These are phyloP conservation scores for Coelastrella sp. DNA, from an alignment of 139 green algal genomes.

Conservation along the genomic window DNA sequence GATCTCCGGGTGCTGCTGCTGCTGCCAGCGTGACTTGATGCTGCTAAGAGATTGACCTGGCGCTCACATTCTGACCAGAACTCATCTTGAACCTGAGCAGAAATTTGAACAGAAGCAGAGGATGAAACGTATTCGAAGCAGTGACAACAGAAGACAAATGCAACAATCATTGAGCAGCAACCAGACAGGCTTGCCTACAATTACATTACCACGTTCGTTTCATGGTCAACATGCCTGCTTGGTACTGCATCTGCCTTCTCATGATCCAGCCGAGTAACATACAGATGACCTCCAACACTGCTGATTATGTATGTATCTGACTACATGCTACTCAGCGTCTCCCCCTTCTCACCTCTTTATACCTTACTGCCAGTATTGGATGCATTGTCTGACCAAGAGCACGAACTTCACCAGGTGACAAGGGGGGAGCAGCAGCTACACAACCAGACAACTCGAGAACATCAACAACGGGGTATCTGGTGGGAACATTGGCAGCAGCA, in stretches of 20 bases:
- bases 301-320: neutral
- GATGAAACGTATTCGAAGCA: too few relatives aligned
- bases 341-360: neutral
- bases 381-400: conserved; percentile 20
- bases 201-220: too few relatives aligned
- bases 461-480: neutral
- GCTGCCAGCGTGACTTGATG: too few relatives aligned
- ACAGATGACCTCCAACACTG: too few relatives aligned
- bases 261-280: too few relatives aligned
- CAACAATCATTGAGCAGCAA: neutral
- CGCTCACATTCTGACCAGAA: neutral
- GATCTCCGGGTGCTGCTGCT: neutral
- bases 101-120: too few relatives aligned
- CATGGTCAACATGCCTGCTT: too few relatives aligned
- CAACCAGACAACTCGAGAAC: neutral
- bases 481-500: neutral
- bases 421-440: neutral
- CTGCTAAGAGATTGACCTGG: too few relatives aligned
- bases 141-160: neutral
- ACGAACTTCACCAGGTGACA: conserved; percentile 6
- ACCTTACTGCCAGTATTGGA: neutral
- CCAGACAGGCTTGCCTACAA: too few relatives aligned
- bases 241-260: too few relatives aligned
- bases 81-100: neutral
- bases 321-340: too few relatives aligned